Percentiles rank a stretch among this genome's conserved stretches.
These are phyloP conservation scores for Fereydounia khargensis DNA, from an alignment of 1,284 basidiomycete species.

Conservation along the genomic window DNA sequence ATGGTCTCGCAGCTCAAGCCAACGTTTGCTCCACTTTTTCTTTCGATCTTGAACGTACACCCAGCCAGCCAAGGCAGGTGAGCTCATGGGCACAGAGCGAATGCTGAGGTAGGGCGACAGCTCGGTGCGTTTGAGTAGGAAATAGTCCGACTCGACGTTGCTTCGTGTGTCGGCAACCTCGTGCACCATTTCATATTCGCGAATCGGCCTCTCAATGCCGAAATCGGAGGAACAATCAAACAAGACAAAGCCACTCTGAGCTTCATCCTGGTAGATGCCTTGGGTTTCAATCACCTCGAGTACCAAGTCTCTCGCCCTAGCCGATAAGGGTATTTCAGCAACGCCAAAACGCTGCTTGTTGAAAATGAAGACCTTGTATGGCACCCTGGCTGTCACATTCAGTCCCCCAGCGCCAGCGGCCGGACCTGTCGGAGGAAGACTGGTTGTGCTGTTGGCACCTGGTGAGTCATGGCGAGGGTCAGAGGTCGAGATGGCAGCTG, in stretches of 20 bases:
- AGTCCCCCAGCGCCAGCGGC: too few relatives aligned
- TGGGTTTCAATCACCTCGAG: conserved; percentile 35
- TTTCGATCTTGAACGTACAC: conserved; percentile 48
- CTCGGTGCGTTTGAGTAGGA: conserved; percentile 49
- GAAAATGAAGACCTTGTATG: conserved; percentile 38
- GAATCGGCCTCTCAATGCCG: conserved; percentile 52
- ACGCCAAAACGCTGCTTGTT: conserved; percentile 37
- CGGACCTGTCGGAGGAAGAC: too few relatives aligned
- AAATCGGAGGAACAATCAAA: conserved; percentile 44
- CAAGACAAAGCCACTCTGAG: conserved; percentile 46
- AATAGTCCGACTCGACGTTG: conserved; percentile 30
- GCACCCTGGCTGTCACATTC: too few relatives aligned
- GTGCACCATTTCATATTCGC: conserved; percentile 52
- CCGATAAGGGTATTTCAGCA: conserved; percentile 30
- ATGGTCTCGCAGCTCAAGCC: conserved; percentile 56
- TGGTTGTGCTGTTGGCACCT: too few relatives aligned
- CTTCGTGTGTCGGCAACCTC: conserved; percentile 40
- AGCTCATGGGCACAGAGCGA: conserved; percentile 35
- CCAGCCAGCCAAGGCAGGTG: conserved; percentile 46
- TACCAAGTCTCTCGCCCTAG: conserved; percentile 41
- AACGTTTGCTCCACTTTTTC: conserved; percentile 50
- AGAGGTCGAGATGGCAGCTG: too few relatives aligned
- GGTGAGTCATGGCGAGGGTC: too few relatives aligned
- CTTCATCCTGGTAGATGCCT: conserved; percentile 31
- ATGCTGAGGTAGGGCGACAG: conserved; percentile 40